These are phyloP conservation scores for Nelumbo lutea DNA, from an alignment of 164 flowering plant genomes.

Conservation along the genomic window DNA sequence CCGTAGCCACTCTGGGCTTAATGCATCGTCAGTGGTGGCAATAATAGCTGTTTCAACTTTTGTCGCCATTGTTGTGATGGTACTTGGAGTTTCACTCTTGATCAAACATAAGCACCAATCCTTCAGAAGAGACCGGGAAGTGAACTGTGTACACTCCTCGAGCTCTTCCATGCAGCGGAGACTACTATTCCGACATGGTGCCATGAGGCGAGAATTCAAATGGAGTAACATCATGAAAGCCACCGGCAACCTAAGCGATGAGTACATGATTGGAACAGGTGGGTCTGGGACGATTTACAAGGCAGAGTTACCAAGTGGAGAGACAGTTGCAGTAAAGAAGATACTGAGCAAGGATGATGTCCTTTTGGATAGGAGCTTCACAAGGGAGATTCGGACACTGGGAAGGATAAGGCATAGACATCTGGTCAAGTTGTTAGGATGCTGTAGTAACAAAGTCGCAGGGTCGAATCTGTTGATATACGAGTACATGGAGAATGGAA, in stretches of 20 bases:
- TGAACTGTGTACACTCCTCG: slow-evolving; percentile 46
- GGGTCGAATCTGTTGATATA: slow-evolving; percentile 67
- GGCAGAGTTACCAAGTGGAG: slow-evolving; percentile 63
- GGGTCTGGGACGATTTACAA: slow-evolving; percentile 86
- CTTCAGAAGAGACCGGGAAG: slow-evolving; percentile 25
- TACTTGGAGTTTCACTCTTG: slow-evolving; percentile 36
- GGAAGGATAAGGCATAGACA: slow-evolving; percentile 94
- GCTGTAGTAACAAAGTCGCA: slow-evolving; percentile 48
- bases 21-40: slow-evolving; percentile 31
- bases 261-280: slow-evolving; percentile 79
- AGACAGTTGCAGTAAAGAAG: slow-evolving; percentile 84
- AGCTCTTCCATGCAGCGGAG: slow-evolving; percentile 57
- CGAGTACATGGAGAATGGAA: slow-evolving; percentile 95
- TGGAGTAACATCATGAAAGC: slow-evolving; percentile 93
- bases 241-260: slow-evolving; percentile 70
- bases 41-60: slow-evolving; percentile 50
- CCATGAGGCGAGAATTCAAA: slow-evolving; percentile 44
- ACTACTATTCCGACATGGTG: slow-evolving; percentile 37
- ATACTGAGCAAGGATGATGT: slow-evolving; percentile 63
- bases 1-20: slow-evolving; percentile 21
- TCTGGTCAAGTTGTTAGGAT: slow-evolving; percentile 79
- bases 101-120: slow-evolving; percentile 32
- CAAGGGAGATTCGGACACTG: slow-evolving; percentile 75
- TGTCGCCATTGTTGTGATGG: slow-evolving; percentile 36
- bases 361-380: slow-evolving; percentile 61